Evolutionary conservation across 2,329 filamentous ascomycete genomes (phyloP), one percentile per base, ranked within the genome.

Genomic region (Akanthomyces muscarius): DNA sequence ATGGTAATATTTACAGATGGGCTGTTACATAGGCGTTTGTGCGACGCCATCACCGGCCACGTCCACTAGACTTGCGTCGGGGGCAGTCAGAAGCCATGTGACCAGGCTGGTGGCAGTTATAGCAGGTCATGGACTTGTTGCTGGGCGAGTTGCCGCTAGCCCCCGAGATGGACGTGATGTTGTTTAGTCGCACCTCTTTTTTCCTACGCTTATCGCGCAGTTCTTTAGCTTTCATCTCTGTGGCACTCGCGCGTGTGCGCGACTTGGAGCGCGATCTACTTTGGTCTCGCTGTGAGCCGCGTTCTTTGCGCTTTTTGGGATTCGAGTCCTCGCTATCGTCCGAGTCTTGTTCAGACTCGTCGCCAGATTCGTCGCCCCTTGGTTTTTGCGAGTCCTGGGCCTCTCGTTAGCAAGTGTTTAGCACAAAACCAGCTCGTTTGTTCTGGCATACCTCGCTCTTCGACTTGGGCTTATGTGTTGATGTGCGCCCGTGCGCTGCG

Each of bases 151-250:
- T 69, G 45, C 65, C 69, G 21, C 74, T 74, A 2, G 68, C 70
- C 2, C 71, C 70, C n/a, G 87, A 90, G 53, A 91, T 85, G 1
- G 86, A 88, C 5, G 80, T 82, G 62, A 87, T 71, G 28, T 80
- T 80, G 69, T 88, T 88, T 62, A 91, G 75, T 65, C 88, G 87
- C 58, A 90, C 80, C 62, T 89, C 85, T 72, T 88, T 89, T 72
- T 86, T 86, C 69, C 84, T 82, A 51, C 86, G 78, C 70, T 83
- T 81, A 48, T 85, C 83, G 8, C 84, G 82, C 21, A 87, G 73
- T 66, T 85, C 78, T 66, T 81, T 78, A 7, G 75, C 75, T 42
- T 71, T 75, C 38, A 55, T 30, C 47, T 63, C 69, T 64, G 76
- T 72, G 14, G 65, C 23, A 56, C 55, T 69, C 41, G 36, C 53